These are phyloP conservation scores for Sclerotinia spermophila DNA, from an alignment of 2,329 filamentous ascomycete genomes.

Conservation along the genomic window DNA sequence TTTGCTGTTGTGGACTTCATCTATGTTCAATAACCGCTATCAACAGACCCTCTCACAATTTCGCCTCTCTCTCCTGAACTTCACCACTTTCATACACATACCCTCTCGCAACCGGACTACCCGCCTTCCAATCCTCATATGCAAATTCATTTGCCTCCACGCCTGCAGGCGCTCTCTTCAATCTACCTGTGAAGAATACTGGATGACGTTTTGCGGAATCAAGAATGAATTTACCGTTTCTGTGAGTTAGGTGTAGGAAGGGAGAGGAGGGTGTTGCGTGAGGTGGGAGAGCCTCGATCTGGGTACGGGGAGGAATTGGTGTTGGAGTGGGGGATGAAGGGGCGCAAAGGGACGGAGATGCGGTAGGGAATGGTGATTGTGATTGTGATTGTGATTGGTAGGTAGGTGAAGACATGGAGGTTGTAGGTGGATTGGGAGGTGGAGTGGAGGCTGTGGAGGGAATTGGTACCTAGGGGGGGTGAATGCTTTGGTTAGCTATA, in stretches of 20 bases:
- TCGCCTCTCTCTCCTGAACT: constrained; percentile 28
- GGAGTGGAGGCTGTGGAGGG: not conserved
- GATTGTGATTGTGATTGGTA: constrained; percentile 12
- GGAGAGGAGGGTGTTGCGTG: constrained; percentile 28
- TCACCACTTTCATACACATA: constrained; percentile 54
- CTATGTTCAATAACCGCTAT: not conserved
- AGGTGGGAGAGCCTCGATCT: constrained; percentile 49
- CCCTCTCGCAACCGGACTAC: constrained; percentile 55
- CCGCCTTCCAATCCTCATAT: constrained; percentile 27
- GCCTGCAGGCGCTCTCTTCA: constrained; percentile 47
- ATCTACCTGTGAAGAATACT: constrained; percentile 68
- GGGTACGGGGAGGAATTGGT: constrained; percentile 36
- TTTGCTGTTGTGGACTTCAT: not conserved
- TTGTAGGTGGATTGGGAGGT: constrained; percentile 10
- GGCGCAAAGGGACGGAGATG: not conserved
- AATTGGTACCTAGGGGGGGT: not conserved
- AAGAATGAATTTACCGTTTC: constrained; percentile 20
- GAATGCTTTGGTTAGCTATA: not conserved
- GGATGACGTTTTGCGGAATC: constrained; percentile 63
- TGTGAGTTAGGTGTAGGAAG: constrained; percentile 19
- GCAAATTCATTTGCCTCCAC: constrained; percentile 15
- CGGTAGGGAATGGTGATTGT: not conserved
- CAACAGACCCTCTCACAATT: constrained; percentile 29
- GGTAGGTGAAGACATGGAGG: not conserved
- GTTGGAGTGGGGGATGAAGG: not conserved